These are phyloP conservation scores for Arabidopsis thaliana DNA, from an alignment of 345 rosid genomes.

Conservation along the genomic window DNA sequence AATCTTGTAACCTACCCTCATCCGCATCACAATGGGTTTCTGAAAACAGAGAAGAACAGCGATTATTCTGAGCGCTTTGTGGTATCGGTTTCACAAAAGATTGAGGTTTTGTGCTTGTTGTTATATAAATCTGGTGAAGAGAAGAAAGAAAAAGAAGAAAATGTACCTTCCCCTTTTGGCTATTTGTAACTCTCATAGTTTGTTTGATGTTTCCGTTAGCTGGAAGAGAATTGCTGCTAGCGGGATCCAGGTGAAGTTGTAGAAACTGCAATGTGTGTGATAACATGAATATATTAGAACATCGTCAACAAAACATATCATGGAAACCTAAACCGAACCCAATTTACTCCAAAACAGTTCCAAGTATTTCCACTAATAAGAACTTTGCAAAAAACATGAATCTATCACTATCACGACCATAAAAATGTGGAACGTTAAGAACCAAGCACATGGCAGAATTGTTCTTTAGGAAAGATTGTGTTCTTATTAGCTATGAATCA, in stretches of 20 bases:
- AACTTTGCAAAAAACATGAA: not conserved
- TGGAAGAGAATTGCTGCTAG: constrained; percentile 75
- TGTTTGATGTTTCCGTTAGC: constrained; percentile 68
- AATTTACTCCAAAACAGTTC: not conserved
- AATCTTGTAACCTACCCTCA: constrained; percentile 82
- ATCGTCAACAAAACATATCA: not conserved
- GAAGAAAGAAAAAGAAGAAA: not conserved
- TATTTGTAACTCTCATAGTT: constrained; percentile 78
- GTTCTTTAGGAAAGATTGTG: constrained; percentile 1
- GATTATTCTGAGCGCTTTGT: constrained; percentile 10
- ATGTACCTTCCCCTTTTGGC: constrained; percentile 89
- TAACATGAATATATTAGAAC: constrained; percentile 18
- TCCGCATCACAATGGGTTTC: constrained; percentile 91
- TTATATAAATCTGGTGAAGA: not conserved
- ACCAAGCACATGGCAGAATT: not conserved
- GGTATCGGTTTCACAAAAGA: constrained; percentile 16
- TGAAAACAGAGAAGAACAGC: constrained; percentile 44
- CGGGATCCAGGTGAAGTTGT: constrained; percentile 91
- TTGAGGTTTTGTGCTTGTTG: not conserved
- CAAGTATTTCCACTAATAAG: not conserved
- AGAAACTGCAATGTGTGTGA: constrained; percentile 67
- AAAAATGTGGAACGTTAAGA: not conserved
- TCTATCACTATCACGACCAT: constrained; percentile 19
- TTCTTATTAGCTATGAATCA: not conserved
- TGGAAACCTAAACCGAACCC: not conserved